Conservation (phyloP, 371 early-diverging fungal genomes). For the Blyttiomyces sp. region DNA sequence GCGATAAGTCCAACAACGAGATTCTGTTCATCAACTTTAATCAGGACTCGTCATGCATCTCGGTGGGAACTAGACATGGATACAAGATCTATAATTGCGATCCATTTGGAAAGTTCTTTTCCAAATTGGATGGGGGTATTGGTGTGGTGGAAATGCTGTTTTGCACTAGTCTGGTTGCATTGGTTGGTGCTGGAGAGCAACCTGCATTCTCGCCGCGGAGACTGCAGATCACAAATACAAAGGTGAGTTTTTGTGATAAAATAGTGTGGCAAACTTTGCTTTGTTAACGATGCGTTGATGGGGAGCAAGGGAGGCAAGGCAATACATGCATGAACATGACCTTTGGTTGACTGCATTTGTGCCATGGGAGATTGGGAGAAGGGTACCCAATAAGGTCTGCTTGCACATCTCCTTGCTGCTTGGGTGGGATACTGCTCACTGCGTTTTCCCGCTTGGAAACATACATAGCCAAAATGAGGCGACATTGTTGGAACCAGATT, state of each 20-base stretch:
- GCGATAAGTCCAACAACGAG: conserved; percentile 27
- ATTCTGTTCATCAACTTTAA: conserved; percentile 72
- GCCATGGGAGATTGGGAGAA: too few relatives aligned
- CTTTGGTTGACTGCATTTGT: too few relatives aligned
- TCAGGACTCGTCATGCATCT: conserved; percentile 82
- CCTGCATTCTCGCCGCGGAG: conserved; percentile 86
- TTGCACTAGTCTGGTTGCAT: conserved; percentile 90
- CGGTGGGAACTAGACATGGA: conserved; percentile 82
- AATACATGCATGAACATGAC: too few relatives aligned
- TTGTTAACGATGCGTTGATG: background rate
- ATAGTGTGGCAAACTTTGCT: background rate
- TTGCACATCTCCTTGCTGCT: too few relatives aligned
- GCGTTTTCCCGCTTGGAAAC: too few relatives aligned
- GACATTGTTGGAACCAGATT: background rate
- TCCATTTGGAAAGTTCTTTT: conserved; percentile 90
- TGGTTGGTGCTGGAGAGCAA: conserved; percentile 91
- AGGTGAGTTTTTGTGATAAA: conserved; percentile 58
- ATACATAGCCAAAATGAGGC: too few relatives aligned
- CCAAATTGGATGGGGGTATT: conserved; percentile 69
- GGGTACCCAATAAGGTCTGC: too few relatives aligned
- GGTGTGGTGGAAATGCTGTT: conserved; percentile 96
- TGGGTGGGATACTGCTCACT: too few relatives aligned
- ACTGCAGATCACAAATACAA: conserved; percentile 92
- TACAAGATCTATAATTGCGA: conserved; percentile 93
- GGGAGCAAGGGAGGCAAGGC: too few relatives aligned